Percentiles rank a stretch among this genome's conserved stretches.
These are phyloP conservation scores for Kuraishia molischiana DNA, from an alignment of 805 yeast genomes.

Conservation along the genomic window DNA sequence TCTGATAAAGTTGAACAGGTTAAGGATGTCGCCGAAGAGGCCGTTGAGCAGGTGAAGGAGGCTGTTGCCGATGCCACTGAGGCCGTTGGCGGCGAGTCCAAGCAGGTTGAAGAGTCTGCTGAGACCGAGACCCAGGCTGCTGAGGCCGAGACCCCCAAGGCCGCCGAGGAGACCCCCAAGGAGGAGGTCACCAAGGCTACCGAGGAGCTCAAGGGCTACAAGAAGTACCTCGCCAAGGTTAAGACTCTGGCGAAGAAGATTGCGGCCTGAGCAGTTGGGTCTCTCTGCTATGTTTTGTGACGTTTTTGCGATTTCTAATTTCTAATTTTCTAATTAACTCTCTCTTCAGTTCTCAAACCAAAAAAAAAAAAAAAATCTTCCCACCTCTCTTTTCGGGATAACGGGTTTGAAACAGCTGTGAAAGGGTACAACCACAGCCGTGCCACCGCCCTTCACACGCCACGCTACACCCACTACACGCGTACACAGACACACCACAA, in stretches of 20 bases:
- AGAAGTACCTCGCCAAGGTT: slow-evolving; percentile 18
- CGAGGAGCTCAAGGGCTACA: slow-evolving; percentile 7
- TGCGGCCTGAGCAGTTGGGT: slow-evolving; percentile 1
- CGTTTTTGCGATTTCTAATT: too few relatives aligned
- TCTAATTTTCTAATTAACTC: too few relatives aligned
- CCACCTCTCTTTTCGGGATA: too few relatives aligned
- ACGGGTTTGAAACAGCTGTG: too few relatives aligned
- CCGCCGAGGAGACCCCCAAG: slow-evolving; percentile 4
- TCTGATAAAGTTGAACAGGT: background rate
- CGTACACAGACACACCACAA: too few relatives aligned
- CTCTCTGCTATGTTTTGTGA: too few relatives aligned
- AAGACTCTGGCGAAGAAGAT: slow-evolving; percentile 12
- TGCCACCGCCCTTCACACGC: too few relatives aligned
- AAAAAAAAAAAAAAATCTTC: too few relatives aligned
- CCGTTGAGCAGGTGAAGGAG: background rate
- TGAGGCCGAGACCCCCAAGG: slow-evolving; percentile 5
- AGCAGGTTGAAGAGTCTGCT: slow-evolving; percentile 7
- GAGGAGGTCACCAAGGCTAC: slow-evolving; percentile 1
- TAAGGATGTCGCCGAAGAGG: background rate
- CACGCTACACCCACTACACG: too few relatives aligned
- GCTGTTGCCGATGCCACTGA: slow-evolving; percentile 1
- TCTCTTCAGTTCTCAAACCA: too few relatives aligned
- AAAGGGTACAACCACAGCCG: too few relatives aligned
- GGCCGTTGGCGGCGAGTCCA: slow-evolving; percentile 9
- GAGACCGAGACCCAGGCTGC: slow-evolving; percentile 3